phyloP scores from a whole-genome alignment of 1,284 basidiomycete species.

The Ceratobasidium theobromae region DNA sequence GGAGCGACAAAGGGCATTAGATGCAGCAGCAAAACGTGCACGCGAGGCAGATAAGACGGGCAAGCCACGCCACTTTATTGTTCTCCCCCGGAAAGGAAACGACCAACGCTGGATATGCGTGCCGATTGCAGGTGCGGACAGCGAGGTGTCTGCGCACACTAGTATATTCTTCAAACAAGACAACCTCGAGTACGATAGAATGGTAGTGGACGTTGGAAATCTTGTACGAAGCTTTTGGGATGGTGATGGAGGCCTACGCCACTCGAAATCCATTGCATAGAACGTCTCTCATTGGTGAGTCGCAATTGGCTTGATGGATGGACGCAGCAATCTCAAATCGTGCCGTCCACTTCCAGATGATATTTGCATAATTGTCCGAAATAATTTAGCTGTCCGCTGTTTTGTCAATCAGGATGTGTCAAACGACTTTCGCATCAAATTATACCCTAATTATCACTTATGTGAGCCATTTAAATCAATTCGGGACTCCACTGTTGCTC shows the following conservation, averaged over 20 bases:
- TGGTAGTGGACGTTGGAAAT: constrained; percentile 51
- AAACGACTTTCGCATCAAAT: too few species aligned
- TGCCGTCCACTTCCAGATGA: too few species aligned
- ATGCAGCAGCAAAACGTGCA: constrained; percentile 18
- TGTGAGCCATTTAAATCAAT: too few species aligned
- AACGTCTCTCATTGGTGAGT: neutral
- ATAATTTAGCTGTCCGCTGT: too few species aligned
- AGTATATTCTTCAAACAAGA: constrained; percentile 55
- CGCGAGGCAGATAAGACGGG: constrained; percentile 23
- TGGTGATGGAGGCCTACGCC: constrained; percentile 12
- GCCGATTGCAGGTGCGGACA: constrained; percentile 50
- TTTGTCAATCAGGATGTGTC: too few species aligned
- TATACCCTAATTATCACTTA: too few species aligned
- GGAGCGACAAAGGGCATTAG: constrained; percentile 25
- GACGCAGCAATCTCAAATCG: too few species aligned
- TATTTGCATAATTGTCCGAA: too few species aligned
- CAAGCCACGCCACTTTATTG: constrained; percentile 50
- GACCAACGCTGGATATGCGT: constrained; percentile 50
- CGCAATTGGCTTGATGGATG: neutral
- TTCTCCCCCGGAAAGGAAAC: constrained; percentile 45
- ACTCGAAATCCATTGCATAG: neutral
- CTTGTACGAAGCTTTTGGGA: constrained; percentile 40
- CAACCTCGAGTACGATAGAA: constrained; percentile 53
- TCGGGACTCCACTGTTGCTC: too few species aligned
- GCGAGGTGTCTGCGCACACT: constrained; percentile 58